Base-by-base conservation (phyloP, 2,329 filamentous ascomycete genomes). In the Colletotrichum melonis region DNA sequence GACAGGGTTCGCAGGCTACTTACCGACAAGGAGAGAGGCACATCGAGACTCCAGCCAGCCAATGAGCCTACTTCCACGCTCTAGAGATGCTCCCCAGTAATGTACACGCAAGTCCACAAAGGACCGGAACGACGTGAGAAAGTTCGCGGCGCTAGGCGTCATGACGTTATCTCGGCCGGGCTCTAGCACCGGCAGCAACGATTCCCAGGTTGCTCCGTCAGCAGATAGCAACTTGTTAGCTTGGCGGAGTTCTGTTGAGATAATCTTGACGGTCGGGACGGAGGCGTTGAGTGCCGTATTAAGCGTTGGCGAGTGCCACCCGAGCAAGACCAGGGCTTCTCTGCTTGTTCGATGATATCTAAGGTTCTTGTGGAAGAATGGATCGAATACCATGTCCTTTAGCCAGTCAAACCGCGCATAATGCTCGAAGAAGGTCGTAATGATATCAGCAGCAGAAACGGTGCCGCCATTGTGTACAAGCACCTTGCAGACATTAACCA, bases 11-110 rank as follows among this genome's bases (percentile, higher is more conserved):
- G 11, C 7, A 11, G 16, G 9, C 11, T 19, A 82, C 86, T 81
- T 81, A 90, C 89, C 89, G 73, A 90, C 87, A 24, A 93, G 84
- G 42, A 93, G 81, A 71, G 85, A 82, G 2, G 90, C 84, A 67
- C 88, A 90, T 67, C 88, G 86, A 8, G 89, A 91, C 76, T 93
- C 91, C 2, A 93, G 79, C 91, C 91, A 93, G 12, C 89, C 89
- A 0, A 92, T 82, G 60, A 92, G 86, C 14, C 84, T 82, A 24
- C 86, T 88, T 1, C 90, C 89, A 67, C 87, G 89, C 1, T 85
- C 81, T 1, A 86, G 81, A 2, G 89, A 90, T 7, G 87, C 81
- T 1, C 90, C 91, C 92, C 92, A 93, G 79, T 91, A 93, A 59
- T 91, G 89, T 1, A 90, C 85, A 69, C 92, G 88, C 64, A 93